Evolutionary conservation across 2,329 filamentous ascomycete species (phyloP), one percentile per base, ranked within the genome.

Genomic region (Epicoccum nigrum): DNA sequence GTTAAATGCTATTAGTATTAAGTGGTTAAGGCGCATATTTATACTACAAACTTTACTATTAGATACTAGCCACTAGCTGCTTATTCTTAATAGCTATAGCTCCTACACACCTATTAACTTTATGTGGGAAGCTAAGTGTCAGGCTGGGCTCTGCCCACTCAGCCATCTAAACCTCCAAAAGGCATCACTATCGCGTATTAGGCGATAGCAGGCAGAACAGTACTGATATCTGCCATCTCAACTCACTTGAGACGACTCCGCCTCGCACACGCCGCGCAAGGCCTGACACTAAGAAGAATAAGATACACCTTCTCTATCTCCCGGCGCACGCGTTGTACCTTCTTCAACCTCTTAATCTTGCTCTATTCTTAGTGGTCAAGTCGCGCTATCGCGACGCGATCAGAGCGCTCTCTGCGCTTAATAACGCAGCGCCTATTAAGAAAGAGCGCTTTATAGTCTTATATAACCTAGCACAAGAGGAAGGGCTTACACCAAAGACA

Each of bases 311-410:
- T n/a, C 45, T 51, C 4, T 56, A 35, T 32, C 40, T 58, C 27
- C 51, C 35, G 23, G 19, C 48, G 19, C 42, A 56, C 37, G 17
- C 56, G 11, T 44, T 41, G 2, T 28, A 59, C 28, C 5, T 56
- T 12, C 39, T 59, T 21, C 40, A 56, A 38, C 56, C 54, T 35
- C 45, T 59, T 11, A 47, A 59, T 45, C 43, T 59, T 19, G 12
- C 50, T 31, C 11, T 7, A 17, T 54, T 57, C 40, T 51, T 39
- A 7, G 27, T 46, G 27, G 13, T 52, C 7, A 58, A 55, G 28
- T 41, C 27, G 12, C n/a, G 25, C 11, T 54, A 55, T 38, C 12
- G 34, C 12, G 5, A 30, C 9, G 7, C 47, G 30, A 58, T 55
- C 20, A 2, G 7, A 11, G 40, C 25, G 4, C 46, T 55, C 19